A percentile compares a stretch with the other conserved stretches of the same genome.
These are phyloP conservation scores for Diplosphaera chodatii DNA, from an alignment of 139 green algal species.

Conservation along the genomic window DNA sequence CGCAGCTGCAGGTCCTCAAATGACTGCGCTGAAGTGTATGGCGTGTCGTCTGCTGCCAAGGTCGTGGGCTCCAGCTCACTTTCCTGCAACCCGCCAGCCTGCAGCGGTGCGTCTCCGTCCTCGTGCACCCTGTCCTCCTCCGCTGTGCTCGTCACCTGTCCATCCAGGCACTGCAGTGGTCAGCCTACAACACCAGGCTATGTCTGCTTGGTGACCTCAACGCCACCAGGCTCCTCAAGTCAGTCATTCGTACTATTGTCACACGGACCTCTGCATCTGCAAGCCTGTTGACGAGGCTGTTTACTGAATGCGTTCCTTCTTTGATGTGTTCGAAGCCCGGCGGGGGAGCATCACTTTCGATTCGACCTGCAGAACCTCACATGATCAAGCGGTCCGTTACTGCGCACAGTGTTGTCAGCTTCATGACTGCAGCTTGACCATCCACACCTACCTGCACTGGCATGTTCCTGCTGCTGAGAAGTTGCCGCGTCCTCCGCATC, in stretches of 20 bases:
- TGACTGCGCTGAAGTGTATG: conserved; percentile 67
- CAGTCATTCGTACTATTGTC: no score
- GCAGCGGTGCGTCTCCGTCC: not conserved
- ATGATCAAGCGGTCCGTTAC: no score
- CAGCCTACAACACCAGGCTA: no score
- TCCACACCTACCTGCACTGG: not conserved
- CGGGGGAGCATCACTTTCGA: not conserved
- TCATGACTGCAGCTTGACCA: no score
- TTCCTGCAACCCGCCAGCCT: conserved; percentile 1
- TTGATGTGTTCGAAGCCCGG: conserved; percentile 5
- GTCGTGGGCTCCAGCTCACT: conserved; percentile 28
- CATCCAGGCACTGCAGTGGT: no score
- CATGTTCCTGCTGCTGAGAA: not conserved
- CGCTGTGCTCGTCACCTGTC: not conserved
- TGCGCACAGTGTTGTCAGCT: no score
- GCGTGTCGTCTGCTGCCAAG: conserved; percentile 43
- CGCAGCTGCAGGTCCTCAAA: conserved; percentile 86
- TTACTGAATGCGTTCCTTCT: conserved; percentile 1
- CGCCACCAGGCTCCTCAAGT: no score
- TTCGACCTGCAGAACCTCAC: not conserved
- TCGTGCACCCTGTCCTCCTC: not conserved
- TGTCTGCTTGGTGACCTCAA: no score
- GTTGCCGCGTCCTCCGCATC: not conserved
- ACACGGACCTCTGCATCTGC: not conserved
- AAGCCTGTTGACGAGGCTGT: not conserved